Conservation (phyloP, 2,329 filamentous ascomycete genomes). For the Botryotinia calthae region DNA sequence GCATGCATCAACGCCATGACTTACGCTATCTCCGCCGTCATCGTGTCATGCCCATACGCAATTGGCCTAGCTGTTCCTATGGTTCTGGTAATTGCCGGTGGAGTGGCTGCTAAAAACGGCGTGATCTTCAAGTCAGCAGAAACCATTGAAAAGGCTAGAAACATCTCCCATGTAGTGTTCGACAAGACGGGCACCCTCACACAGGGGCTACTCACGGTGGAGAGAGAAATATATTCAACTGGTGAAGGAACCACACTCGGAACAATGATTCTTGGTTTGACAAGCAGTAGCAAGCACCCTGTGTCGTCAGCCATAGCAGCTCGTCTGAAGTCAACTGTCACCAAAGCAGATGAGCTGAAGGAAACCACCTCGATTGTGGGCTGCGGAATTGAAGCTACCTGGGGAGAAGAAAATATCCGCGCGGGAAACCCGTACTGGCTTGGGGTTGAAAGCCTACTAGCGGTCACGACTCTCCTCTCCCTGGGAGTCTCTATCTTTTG, state of each 20-base stretch:
- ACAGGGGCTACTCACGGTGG: constrained; percentile 50
- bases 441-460: too few species aligned
- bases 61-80: constrained; percentile 70
- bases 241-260: constrained; percentile 27
- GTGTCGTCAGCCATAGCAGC: constrained; percentile 37
- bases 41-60: constrained; percentile 76
- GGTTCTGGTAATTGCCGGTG: constrained; percentile 70
- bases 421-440: too few species aligned
- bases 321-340: constrained; percentile 39
- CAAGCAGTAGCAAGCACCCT: constrained; percentile 27
- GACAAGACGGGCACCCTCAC: constrained; percentile 82
- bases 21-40: constrained; percentile 65
- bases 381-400: constrained; percentile 45
- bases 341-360: too few species aligned
- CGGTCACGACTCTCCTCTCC: too few species aligned
- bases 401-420: background rate
- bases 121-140: constrained; percentile 68
- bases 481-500: too few species aligned
- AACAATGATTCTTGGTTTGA: constrained; percentile 41
- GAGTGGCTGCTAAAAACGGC: constrained; percentile 61
- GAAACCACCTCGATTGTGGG: constrained; percentile 42
- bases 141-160: constrained; percentile 60
- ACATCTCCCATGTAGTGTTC: constrained; percentile 66
- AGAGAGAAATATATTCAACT: constrained; percentile 40
- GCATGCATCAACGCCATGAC: constrained; percentile 62